Evolutionary conservation across 2,329 filamentous ascomycete species (phyloP).

Genomic region (Penicillium sp.): DNA sequence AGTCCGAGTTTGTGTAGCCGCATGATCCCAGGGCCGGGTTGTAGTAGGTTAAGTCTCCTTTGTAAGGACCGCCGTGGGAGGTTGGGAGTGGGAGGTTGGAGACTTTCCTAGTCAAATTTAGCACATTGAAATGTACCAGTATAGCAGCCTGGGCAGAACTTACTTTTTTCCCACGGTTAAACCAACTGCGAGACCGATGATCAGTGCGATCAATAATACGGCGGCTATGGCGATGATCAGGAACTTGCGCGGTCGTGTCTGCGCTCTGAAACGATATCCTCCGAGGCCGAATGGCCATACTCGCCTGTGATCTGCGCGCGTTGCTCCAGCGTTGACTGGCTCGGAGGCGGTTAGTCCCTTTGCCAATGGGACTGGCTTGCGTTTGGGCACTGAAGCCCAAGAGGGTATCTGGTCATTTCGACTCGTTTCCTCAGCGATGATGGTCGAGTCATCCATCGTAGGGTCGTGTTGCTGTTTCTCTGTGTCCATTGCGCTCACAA

Average conservation of each 20-base stretch:
- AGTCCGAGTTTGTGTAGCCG: conserved; percentile 52
- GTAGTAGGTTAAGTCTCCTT: conserved; percentile 68
- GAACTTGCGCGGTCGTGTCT: conserved; percentile 15
- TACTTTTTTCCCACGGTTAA: conserved; percentile 18
- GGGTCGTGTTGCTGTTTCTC: background rate
- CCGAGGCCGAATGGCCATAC: background rate
- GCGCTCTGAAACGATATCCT: conserved; percentile 7
- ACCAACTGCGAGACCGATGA: conserved; percentile 26
- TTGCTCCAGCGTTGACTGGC: background rate
- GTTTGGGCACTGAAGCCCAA: conserved; percentile 10
- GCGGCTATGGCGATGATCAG: conserved; percentile 14
- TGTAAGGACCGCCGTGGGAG: conserved; percentile 48
- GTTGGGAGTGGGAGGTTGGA: conserved; percentile 28
- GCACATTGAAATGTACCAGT: background rate
- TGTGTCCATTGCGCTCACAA: background rate
- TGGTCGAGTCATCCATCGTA: background rate
- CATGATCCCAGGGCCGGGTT: conserved; percentile 64
- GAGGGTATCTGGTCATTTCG: background rate
- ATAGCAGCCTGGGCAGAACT: background rate
- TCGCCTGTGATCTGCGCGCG: background rate
- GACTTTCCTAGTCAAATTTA: background rate
- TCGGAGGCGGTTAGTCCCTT: background rate
- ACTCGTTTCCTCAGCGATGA: background rate
- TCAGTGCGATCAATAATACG: conserved; percentile 17
- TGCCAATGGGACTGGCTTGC: conserved; percentile 12